Evolutionary conservation across 2,329 filamentous ascomycete species (phyloP), one percentile per base, ranked within the genome.

Genomic region (Colletotrichum musicola): DNA sequence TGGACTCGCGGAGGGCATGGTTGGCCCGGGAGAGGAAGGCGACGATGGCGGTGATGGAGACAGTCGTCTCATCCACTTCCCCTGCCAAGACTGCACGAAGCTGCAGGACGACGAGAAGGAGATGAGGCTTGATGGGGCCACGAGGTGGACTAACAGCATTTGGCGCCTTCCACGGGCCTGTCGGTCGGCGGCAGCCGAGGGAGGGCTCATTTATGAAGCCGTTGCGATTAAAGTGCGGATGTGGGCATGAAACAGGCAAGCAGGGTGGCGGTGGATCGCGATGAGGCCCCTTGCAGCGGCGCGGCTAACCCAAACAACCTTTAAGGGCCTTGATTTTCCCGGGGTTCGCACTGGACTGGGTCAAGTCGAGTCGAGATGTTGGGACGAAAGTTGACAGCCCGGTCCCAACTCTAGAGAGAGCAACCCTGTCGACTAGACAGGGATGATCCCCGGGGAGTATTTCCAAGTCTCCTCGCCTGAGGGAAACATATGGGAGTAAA

Each of bases 221-320:
- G 66, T 69, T 69, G 66, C 66, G 55, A 53, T 61, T 69, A 69
- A 22, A 66, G 62, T 61, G 50, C 60, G 51, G 25, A 50, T 65
- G 65, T 40, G 50, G 49, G 50, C 55, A 51, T 69, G 66, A 69
- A 66, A 69, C 66, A 46, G 22, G 38, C 18, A 61, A 51, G 61
- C 50, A 69, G 56, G 65, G 50, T 51, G 66, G 38, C n/a, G 16
- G 62, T 69, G 66, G 66, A 61, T 40, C 44, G 13, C n/a, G 50
- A 4, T 35, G 42, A 38, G 46, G 10, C 62, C 50, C 55, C 66
- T 54, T 69, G 66, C 66, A 61, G 55, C 55, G 56, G 62, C 56
- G 64, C 64, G 66, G 66, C 56, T 66, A 69, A 61, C 56, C 62
- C 62, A 61, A 66, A 66, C 55, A 66, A 66, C 49, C 49, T 69